phyloP scores from a whole-genome alignment of 768 basidiomycete species.

The Ramaria rubella region DNA sequence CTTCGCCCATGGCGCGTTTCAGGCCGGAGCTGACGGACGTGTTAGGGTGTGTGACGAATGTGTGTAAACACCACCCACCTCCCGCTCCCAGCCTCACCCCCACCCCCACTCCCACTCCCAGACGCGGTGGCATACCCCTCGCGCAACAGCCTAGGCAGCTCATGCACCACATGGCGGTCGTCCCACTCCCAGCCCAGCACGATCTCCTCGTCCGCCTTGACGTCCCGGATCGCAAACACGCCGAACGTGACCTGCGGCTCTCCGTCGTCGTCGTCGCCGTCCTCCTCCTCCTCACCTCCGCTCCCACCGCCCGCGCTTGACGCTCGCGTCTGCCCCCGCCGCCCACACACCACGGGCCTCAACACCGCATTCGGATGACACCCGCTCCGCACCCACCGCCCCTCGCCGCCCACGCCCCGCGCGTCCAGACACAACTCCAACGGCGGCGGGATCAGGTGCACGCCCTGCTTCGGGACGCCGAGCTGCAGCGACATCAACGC shows the following conservation, averaged over 20 bases:
- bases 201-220: slow-evolving; percentile 77
- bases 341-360: slow-evolving; percentile 36
- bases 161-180: slow-evolving; percentile 79
- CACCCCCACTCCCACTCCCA: too few species aligned
- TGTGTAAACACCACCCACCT: neutral
- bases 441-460: slow-evolving; percentile 72
- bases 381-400: slow-evolving; percentile 56
- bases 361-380: slow-evolving; percentile 48
- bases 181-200: slow-evolving; percentile 97
- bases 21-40: slow-evolving; percentile 10
- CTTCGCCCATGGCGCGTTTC: slow-evolving; percentile 6
- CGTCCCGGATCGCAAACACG: slow-evolving; percentile 69
- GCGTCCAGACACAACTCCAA: slow-evolving; percentile 76
- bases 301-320: neutral
- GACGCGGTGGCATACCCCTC: too few species aligned
- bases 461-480: slow-evolving; percentile 79
- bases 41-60: neutral
- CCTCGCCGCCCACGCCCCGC: slow-evolving; percentile 58
- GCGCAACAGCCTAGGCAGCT: slow-evolving; percentile 60
- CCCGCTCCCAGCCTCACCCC: too few species aligned
- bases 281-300: neutral
- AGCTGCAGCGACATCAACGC: slow-evolving; percentile 16
- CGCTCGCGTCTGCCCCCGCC: neutral
- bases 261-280: slow-evolving; percentile 17
- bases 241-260: slow-evolving; percentile 56